Percentiles rank a stretch among this genome's conserved stretches.
Evolutionary conservation across 1,284 basidiomycete genomes (phyloP).

Genomic region (Pseudozyma hubeiensis): DNA sequence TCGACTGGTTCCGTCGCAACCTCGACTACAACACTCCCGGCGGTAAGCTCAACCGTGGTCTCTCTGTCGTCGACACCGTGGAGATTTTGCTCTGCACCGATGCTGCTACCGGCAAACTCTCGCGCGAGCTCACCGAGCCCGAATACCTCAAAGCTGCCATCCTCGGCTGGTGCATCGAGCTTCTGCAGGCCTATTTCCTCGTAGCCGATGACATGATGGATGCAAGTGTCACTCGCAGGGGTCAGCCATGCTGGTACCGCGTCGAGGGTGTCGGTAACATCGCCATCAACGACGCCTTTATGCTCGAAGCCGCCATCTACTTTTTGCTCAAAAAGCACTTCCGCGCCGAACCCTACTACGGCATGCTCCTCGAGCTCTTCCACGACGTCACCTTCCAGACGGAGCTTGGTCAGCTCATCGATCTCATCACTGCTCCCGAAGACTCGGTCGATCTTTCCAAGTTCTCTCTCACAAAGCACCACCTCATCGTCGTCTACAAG

Average conservation of each 20-base stretch:
- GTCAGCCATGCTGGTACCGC: constrained; percentile 95
- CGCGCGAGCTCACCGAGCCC: constrained; percentile 58
- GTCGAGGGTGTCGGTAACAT: constrained; percentile 78
- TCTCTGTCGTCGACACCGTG: constrained; percentile 92
- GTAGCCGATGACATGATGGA: constrained; percentile 99
- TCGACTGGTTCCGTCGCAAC: constrained; percentile 79
- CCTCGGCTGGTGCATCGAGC: constrained; percentile 95
- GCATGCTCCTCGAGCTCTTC: constrained; percentile 90
- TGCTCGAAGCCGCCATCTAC: constrained; percentile 96
- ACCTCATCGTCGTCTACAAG: constrained; percentile 95
- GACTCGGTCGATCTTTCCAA: constrained; percentile 85
- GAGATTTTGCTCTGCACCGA: constrained; percentile 77
- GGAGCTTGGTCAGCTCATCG: constrained; percentile 94
- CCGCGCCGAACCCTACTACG: constrained; percentile 83
- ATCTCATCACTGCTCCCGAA: constrained; percentile 94
- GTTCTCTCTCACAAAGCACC: constrained; percentile 88
- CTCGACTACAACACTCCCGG: constrained; percentile 94
- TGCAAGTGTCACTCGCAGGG: constrained; percentile 88
- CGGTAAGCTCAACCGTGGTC: constrained; percentile 94
- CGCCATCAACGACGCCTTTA: constrained; percentile 96
- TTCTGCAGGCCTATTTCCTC: constrained; percentile 98
- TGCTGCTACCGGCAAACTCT: constrained; percentile 75
- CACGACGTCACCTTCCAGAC: constrained; percentile 92
- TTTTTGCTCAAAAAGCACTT: constrained; percentile 89
- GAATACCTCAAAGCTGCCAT: constrained; percentile 92